These are phyloP conservation scores for Xylariaceae sp. DNA, from an alignment of 2,329 filamentous ascomycete genomes.

Conservation along the genomic window DNA sequence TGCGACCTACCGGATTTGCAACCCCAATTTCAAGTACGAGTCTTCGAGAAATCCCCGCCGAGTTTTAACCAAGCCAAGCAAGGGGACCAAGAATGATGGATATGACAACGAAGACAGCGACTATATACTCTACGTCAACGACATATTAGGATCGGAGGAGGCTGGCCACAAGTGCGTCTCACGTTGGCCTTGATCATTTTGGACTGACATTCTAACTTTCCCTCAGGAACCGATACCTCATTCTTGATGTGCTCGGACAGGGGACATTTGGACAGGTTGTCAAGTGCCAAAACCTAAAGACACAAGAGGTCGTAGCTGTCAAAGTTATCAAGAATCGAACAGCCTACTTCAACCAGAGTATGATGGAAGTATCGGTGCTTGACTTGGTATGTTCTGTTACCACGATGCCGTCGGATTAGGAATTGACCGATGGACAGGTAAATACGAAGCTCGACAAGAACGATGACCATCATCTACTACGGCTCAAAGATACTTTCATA, in stretches of 20 bases:
- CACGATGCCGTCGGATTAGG: neutral
- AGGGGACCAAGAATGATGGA: constrained; percentile 97
- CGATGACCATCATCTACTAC: constrained; percentile 93
- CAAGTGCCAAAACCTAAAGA: constrained; percentile 98
- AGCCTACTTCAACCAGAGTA: constrained; percentile 99
- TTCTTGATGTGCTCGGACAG: constrained; percentile 94
- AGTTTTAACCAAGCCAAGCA: constrained; percentile 97
- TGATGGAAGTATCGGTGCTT: constrained; percentile 99
- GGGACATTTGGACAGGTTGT: constrained; percentile 98
- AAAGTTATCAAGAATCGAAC: constrained; percentile 99
- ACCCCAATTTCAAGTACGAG: constrained; percentile 97
- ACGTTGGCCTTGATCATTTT: neutral
- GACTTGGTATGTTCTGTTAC: constrained; percentile 72
- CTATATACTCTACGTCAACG: constrained; percentile 98
- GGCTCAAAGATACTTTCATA: constrained; percentile 97
- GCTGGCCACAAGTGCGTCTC: constrained; percentile 87
- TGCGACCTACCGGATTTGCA: constrained; percentile 97
- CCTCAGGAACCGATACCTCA: constrained; percentile 87
- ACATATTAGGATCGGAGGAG: constrained; percentile 96
- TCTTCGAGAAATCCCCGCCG: constrained; percentile 94
- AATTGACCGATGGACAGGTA: constrained; percentile 62
- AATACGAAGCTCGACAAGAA: constrained; percentile 99
- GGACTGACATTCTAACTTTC: constrained; percentile 21
- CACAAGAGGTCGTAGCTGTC: constrained; percentile 96
- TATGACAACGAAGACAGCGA: constrained; percentile 99